phyloP scores from a whole-genome alignment of 176 grass and related monocot species.

The Triticum dicoccoides region DNA sequence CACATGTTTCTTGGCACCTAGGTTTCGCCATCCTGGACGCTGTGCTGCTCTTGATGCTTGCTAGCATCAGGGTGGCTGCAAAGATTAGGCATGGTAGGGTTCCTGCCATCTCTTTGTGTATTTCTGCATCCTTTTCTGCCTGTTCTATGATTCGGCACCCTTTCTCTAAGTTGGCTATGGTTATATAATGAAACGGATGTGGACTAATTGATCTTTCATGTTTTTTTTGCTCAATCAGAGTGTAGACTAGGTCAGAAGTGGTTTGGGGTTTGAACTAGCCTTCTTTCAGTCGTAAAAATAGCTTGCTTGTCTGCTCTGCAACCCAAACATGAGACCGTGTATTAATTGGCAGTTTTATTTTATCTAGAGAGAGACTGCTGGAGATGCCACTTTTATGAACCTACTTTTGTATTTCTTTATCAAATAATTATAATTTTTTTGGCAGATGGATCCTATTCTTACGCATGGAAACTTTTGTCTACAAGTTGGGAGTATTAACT shows the following conservation, averaged over 20 bases:
- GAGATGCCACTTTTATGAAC: neutral
- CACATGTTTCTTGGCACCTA: constrained; percentile 29
- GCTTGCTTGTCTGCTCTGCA: neutral
- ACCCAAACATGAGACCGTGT: neutral
- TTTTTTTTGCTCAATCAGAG: neutral
- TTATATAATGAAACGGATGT: constrained; percentile 10
- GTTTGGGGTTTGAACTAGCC: neutral
- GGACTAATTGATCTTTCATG: neutral
- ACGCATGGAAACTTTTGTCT: neutral
- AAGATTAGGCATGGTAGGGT: constrained; percentile 3
- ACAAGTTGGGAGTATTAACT: neutral
- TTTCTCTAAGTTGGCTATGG: neutral
- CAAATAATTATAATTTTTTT: neutral
- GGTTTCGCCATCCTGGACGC: constrained; percentile 22
- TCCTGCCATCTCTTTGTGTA: neutral
- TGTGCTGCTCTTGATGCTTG: constrained; percentile 16
- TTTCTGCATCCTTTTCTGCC: neutral
- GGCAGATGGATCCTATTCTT: neutral
- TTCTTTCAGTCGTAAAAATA: neutral
- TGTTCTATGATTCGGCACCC: neutral
- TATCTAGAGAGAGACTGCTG: neutral
- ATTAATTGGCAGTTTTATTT: neutral
- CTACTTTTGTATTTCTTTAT: neutral
- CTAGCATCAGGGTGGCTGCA: constrained; percentile 17
- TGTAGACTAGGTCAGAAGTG: constrained; percentile 18